Evolutionary conservation across 768 basidiomycete genomes (phyloP), one percentile per base, ranked within the genome.

Genomic region (Sistotremastrum suecicum): DNA sequence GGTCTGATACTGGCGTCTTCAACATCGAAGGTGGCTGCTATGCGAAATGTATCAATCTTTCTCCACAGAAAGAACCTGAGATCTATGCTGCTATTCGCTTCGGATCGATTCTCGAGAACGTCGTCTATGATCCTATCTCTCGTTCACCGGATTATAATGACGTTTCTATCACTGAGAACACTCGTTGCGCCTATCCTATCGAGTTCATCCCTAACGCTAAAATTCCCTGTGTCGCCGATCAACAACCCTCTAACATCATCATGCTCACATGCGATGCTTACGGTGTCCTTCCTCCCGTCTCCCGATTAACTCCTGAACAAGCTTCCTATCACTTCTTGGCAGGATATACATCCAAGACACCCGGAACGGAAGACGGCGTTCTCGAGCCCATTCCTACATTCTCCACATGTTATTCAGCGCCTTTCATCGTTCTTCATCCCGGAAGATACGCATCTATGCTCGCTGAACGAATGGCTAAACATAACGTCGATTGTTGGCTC

Each of bases 1-100:
- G 95, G 95, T 90, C 89, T 10, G 95, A 99, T 65, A 82, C 73
- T 11, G 95, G 95, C 58, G 94, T 99, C 50, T 99, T 99, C 80
- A 98, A 98, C 74, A 99, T 99, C 58, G 95, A 99, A 60, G 95
- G 95, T 51, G 95, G 95, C 42, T 99, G 95, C 66, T 99, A 98
- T 61, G 95, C 95, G 64, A 98, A 99, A 68, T 83, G 79, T 63
- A 84, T 98, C 70, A 95, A 95, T 71, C 79, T 99, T 49, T 90
- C 90, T 37, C 78, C 80, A 28, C 88, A 95, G 66, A 97, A 97
- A 72, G 95, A 99, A 60, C 95, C 95, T 44, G 95, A 97, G 62
- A 99, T 99, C 59, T 94, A 66, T 75, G 82, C 78, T 57, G 95
- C 95, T 48, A 94, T 99, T 67, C 74, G 77, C 51, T 99, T 83